Base-by-base conservation (phyloP, 208 protist genomes). In the Porcisia deanei region DNA sequence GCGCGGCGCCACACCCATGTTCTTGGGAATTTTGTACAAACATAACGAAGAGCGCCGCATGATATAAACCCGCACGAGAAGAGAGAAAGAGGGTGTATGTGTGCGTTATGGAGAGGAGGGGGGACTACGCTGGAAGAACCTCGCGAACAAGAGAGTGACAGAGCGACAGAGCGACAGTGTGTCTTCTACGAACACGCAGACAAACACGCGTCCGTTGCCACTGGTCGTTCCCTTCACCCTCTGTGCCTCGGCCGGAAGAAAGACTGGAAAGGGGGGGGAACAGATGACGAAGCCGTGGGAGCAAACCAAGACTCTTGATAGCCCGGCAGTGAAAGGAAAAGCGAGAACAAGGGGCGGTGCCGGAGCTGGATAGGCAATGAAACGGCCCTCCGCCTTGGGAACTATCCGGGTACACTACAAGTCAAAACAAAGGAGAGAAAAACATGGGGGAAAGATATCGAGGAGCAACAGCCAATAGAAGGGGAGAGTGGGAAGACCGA, bases 11-110 rank as follows among this genome's bases (percentile, higher is more conserved):
- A 97, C 94, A 39, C 91, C 92, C 79, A 85, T 89, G 81, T 97
- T 97, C 81, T 96, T 95, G 0, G 94, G 94, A 41, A 94, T 86
- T 76, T 95, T 93, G 73, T 93, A 96, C 73, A 82, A 72, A 8
- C 43, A 43, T 18, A 45, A 14, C 1, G 47, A 39, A 0, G 84
- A 86, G 30, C 69, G 79, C 34, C 90, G 88, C 89, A 96, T 93
- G 37, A 53, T 52, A 20, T 1, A 22, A 5, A 18, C 0, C 20
- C 9, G 7, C 57, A 37, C 22, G 20, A n/a, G 57, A 30, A 60
- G 0, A 52, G 47, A 12, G 47, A 52, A 1, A 52, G 47, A 0
- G 0, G 5, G 47, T 30, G 30, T 30, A 0, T 30, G 30, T 30
- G 30, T 30, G 30, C 30, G 30, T 30, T 30, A 0, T 30, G 30